phyloP scores from a whole-genome alignment of 2,329 filamentous ascomycete species.

The Exophiala mesophila region DNA sequence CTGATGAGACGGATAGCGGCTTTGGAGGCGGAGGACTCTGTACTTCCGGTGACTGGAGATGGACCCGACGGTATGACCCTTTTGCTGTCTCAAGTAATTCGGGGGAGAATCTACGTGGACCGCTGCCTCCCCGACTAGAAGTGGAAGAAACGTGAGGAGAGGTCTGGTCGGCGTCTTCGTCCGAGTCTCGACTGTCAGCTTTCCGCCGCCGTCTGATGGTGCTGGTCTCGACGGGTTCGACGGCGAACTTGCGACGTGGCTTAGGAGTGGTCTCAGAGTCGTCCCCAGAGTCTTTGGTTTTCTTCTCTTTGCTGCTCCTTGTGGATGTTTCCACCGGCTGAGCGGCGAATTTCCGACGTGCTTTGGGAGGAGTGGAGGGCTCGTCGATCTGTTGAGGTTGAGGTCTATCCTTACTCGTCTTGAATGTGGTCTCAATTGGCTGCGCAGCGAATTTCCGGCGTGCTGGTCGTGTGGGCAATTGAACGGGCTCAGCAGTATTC shows the following conservation, averaged over 20 bases:
- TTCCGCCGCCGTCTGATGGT: slow-evolving; percentile 10
- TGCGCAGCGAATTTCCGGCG: slow-evolving; percentile 30
- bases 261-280: slow-evolving; percentile 28
- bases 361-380: slow-evolving; percentile 15
- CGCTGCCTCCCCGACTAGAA: slow-evolving; percentile 19
- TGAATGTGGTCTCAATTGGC: slow-evolving; percentile 27
- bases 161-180: slow-evolving; percentile 10
- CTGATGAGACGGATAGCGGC: slow-evolving; percentile 8
- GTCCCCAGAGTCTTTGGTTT: slow-evolving; percentile 18
- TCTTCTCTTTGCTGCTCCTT: slow-evolving; percentile 31
- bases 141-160: slow-evolving; percentile 5
- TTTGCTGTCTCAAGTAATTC: slow-evolving; percentile 77
- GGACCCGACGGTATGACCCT: slow-evolving; percentile 57
- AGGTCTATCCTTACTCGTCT: slow-evolving; percentile 22
- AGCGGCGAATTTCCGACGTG: slow-evolving; percentile 34
- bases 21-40: slow-evolving; percentile 4
- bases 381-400: not conserved
- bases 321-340: slow-evolving; percentile 43
- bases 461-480: slow-evolving; percentile 21
- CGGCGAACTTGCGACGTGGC: slow-evolving; percentile 57
- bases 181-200: slow-evolving; percentile 9
- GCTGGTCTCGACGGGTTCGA: slow-evolving; percentile 70
- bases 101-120: slow-evolving; percentile 60
- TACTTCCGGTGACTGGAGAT: slow-evolving; percentile 8
- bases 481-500: slow-evolving; percentile 29